Evolutionary conservation across 352 stramenopile species (phyloP).

Genomic region (Pythium volutum): DNA sequence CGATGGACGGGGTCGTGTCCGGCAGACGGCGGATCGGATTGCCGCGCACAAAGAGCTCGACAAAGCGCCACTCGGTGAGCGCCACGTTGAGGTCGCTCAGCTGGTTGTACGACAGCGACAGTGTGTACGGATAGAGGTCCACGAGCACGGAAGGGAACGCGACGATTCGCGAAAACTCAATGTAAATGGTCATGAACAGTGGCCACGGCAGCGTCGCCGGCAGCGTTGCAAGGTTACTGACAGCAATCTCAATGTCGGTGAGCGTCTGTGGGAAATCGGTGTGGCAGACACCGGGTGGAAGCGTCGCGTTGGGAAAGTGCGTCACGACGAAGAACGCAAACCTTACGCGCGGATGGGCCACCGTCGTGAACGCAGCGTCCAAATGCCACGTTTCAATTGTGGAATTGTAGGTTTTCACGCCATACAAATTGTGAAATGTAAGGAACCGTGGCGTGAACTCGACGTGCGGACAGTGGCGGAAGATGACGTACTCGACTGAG

Average conservation of each 20-base stretch:
- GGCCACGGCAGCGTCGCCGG: slow-evolving; percentile 4
- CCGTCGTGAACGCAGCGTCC: slow-evolving; percentile 5
- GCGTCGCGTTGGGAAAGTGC: neutral
- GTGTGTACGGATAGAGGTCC: neutral
- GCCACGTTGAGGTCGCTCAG: neutral
- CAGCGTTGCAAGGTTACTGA: neutral
- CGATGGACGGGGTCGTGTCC: neutral
- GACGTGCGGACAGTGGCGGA: slow-evolving; percentile 13
- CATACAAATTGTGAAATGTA: slow-evolving; percentile 10
- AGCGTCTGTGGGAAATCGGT: neutral
- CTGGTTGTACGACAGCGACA: slow-evolving; percentile 3
- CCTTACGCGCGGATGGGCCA: neutral
- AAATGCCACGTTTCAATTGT: neutral
- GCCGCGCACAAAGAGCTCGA: neutral
- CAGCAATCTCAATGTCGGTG: neutral
- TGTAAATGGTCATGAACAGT: neutral
- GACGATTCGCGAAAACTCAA: neutral
- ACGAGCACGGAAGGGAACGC: neutral
- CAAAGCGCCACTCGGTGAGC: neutral
- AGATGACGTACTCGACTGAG: slow-evolving; percentile 4
- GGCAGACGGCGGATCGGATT: neutral
- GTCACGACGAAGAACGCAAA: slow-evolving; percentile 6
- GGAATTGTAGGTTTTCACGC: slow-evolving; percentile 22
- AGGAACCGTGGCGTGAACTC: slow-evolving; percentile 5
- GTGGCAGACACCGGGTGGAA: neutral